Conservation (phyloP, 179 eudicot species). For the Actinidia chinensis region DNA sequence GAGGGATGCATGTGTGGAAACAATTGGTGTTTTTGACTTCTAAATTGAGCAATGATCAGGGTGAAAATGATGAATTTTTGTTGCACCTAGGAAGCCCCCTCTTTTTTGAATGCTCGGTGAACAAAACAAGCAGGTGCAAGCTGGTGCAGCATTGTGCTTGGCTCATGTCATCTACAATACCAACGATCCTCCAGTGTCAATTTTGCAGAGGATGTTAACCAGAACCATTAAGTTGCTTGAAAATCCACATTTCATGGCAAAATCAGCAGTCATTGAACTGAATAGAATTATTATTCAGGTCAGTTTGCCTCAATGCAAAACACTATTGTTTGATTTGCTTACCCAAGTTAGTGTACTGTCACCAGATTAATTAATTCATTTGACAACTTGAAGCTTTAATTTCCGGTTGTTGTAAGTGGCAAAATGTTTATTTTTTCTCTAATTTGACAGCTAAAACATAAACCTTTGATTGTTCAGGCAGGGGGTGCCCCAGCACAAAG, state of each 20-base stretch:
- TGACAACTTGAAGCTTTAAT: background rate
- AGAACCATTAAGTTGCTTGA: conserved; percentile 72
- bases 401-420: no score
- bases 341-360: background rate
- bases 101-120: conserved; percentile 89
- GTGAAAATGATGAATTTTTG: conserved; percentile 45
- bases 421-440: conserved; percentile 18
- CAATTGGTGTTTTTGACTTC: conserved; percentile 70
- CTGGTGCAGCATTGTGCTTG: conserved; percentile 78
- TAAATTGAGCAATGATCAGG: conserved; percentile 46
- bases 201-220: conserved; percentile 69
- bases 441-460: background rate
- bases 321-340: background rate
- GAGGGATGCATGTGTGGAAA: conserved; percentile 76
- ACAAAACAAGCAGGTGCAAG: conserved; percentile 81
- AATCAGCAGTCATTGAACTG: conserved; percentile 80
- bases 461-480: conserved; percentile 42
- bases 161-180: conserved; percentile 70
- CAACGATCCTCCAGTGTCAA: conserved; percentile 55
- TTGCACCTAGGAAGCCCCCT: conserved; percentile 67
- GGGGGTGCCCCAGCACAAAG: conserved; percentile 75
- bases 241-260: conserved; percentile 82
- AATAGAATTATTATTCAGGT: conserved; percentile 85
- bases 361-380: background rate
- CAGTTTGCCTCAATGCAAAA: conserved; percentile 10